phyloP scores from a whole-genome alignment of 2,329 filamentous ascomycete species.

The Zopfia rhizophila region DNA sequence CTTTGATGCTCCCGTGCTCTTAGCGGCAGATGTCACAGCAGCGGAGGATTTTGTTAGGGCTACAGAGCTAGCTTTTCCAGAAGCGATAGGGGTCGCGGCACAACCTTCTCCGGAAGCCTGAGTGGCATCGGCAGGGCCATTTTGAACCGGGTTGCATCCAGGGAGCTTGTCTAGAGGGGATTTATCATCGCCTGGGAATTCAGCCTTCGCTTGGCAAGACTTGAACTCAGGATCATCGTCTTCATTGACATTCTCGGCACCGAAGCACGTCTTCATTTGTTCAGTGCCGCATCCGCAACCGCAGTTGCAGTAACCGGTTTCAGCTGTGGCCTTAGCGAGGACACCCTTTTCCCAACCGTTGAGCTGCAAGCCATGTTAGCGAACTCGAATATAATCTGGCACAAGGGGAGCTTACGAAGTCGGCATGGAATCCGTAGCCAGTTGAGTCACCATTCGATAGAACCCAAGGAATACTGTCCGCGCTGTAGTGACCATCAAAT shows the following conservation, averaged over 20 bases:
- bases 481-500: slow-evolving; percentile 46
- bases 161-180: slow-evolving; percentile 43
- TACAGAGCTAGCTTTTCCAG: slow-evolving; percentile 12
- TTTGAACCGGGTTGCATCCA: slow-evolving; percentile 52
- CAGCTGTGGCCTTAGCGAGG: slow-evolving; percentile 45
- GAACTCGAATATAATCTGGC: no score
- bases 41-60: slow-evolving; percentile 14
- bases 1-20: no score
- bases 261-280: slow-evolving; percentile 51
- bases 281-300: slow-evolving; percentile 49
- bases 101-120: slow-evolving; percentile 38
- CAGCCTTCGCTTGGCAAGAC: slow-evolving; percentile 35
- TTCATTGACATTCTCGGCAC: slow-evolving; percentile 46
- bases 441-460: slow-evolving; percentile 51
- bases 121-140: slow-evolving; percentile 45
- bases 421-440: slow-evolving; percentile 50
- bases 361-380: slow-evolving; percentile 7
- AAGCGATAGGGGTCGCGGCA: slow-evolving; percentile 26
- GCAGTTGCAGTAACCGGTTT: slow-evolving; percentile 48
- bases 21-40: slow-evolving; percentile 14
- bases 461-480: slow-evolving; percentile 45
- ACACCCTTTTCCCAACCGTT: slow-evolving; percentile 52
- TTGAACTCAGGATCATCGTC: slow-evolving; percentile 39
- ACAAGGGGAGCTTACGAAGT: slow-evolving; percentile 33
- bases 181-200: slow-evolving; percentile 25